Evolutionary conservation across 2,329 filamentous ascomycete species (phyloP).

Genomic region (Hymenoscyphus linearis): DNA sequence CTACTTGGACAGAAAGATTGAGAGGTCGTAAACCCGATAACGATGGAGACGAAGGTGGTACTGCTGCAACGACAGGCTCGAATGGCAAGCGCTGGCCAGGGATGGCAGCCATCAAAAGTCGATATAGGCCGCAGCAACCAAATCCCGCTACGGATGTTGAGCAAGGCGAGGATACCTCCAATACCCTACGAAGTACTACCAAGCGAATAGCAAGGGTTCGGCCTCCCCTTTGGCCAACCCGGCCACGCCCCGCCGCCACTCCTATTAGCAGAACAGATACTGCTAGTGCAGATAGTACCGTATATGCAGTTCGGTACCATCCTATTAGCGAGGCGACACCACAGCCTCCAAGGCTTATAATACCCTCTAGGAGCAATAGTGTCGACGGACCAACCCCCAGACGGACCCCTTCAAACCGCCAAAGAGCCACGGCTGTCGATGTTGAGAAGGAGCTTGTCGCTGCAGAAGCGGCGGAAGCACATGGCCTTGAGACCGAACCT

Average conservation of each 20-base stretch:
- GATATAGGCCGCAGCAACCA: constrained; percentile 21
- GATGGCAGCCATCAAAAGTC: constrained; percentile 25
- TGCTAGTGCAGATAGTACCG: constrained; percentile 57
- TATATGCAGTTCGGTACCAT: constrained; percentile 59
- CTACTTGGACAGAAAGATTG: constrained; percentile 34
- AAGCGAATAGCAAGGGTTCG: constrained; percentile 17
- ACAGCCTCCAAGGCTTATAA: constrained; percentile 9
- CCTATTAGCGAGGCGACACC: constrained; percentile 41
- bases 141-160: constrained; percentile 21
- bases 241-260: constrained; percentile 50
- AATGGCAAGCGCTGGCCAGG: constrained; percentile 41
- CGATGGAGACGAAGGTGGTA: constrained; percentile 13
- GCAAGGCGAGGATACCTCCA: constrained; percentile 4
- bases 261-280: constrained; percentile 58
- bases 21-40: constrained; percentile 29
- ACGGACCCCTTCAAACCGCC: constrained; percentile 5
- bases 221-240: constrained; percentile 43
- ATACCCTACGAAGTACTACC: constrained; percentile 8
- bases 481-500: constrained; percentile 3
- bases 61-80: constrained; percentile 19
- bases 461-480: constrained; percentile 15
- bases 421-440: not conserved
- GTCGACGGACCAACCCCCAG: constrained; percentile 15
- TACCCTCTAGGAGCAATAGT: constrained; percentile 22
- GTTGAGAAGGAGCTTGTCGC: constrained; percentile 14